Conservation (phyloP, 2,329 filamentous ascomycete species). For the Zasmidium citrigriseum region DNA sequence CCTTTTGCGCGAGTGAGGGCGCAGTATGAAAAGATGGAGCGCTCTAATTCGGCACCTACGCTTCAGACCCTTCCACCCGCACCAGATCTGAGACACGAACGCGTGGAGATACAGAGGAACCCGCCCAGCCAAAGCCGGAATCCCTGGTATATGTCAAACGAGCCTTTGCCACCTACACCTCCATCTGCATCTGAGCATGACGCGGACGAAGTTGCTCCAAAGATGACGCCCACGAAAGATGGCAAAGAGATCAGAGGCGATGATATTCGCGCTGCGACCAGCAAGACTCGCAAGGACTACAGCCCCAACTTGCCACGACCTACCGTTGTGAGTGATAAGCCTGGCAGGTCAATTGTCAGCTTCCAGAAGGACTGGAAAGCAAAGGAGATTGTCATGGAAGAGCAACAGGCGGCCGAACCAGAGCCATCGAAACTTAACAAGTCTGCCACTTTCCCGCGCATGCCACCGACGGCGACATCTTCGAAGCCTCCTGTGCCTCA, state of each 20-base stretch:
- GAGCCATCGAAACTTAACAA: background rate
- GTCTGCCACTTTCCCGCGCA: constrained; percentile 1
- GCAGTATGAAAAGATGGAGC: constrained; percentile 47
- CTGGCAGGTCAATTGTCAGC: constrained; percentile 93
- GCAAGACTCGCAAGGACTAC: constrained; percentile 82
- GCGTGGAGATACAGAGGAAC: constrained; percentile 79
- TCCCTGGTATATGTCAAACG: constrained; percentile 74
- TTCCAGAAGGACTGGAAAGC: constrained; percentile 84
- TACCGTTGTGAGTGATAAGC: constrained; percentile 84
- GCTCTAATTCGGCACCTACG: constrained; percentile 47
- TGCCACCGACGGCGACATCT: constrained; percentile 6
- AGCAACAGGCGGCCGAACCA: constrained; percentile 36
- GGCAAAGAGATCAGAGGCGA: constrained; percentile 51
- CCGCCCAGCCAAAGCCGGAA: constrained; percentile 81
- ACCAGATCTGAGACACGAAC: constrained; percentile 39
- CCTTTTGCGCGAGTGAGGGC: constrained; percentile 65
- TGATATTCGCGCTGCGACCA: constrained; percentile 87
- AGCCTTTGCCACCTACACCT: constrained; percentile 40
- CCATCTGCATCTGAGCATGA: constrained; percentile 34
- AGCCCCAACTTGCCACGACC: constrained; percentile 86
- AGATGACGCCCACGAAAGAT: constrained; percentile 55
- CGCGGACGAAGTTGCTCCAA: constrained; percentile 41
- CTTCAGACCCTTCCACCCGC: constrained; percentile 27
- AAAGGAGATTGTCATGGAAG: constrained; percentile 71
- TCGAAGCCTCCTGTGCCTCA: constrained; percentile 11